Conservation (phyloP, 2,329 filamentous ascomycete species). For the Exophiala xenobiotica region DNA sequence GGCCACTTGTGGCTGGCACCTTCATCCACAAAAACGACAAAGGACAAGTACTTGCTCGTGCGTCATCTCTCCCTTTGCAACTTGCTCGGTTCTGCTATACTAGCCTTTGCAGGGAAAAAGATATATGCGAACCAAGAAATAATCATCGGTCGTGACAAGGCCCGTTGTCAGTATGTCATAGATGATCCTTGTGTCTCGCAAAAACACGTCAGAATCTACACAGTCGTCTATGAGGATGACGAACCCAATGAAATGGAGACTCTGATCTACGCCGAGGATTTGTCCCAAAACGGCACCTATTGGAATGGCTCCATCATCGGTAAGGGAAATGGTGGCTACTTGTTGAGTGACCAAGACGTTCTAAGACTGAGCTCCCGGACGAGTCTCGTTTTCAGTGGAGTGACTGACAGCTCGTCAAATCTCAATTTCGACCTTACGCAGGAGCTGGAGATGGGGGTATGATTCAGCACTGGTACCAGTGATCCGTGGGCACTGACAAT, state of each 20-base stretch:
- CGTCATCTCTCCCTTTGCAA: slow-evolving; percentile 5
- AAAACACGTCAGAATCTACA: slow-evolving; percentile 45
- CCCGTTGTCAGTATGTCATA: slow-evolving; percentile 37
- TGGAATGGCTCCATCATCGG: slow-evolving; percentile 42
- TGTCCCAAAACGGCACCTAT: slow-evolving; percentile 42
- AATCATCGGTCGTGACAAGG: slow-evolving; percentile 38
- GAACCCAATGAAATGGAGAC: slow-evolving; percentile 39
- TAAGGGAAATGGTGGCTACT: slow-evolving; percentile 35
- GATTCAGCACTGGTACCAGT: slow-evolving; percentile 1
- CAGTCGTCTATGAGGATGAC: slow-evolving; percentile 43
- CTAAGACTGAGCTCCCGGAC: slow-evolving; percentile 33
- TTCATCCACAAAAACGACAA: slow-evolving; percentile 17
- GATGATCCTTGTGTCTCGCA: slow-evolving; percentile 41
- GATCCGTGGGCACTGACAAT: slow-evolving; percentile 12
- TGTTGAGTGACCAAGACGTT: slow-evolving; percentile 42
- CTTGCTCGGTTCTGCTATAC: slow-evolving; percentile 14
- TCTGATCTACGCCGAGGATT: slow-evolving; percentile 45
- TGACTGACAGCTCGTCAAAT: slow-evolving; percentile 3
- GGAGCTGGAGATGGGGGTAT: slow-evolving; percentile 38
- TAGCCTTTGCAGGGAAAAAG: slow-evolving; percentile 23
- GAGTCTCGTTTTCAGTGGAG: slow-evolving; percentile 29
- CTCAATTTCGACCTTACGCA: slow-evolving; percentile 33
- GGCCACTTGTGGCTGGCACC: slow-evolving; percentile 13
- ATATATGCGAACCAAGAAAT: slow-evolving; percentile 38
- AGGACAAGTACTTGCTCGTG: slow-evolving; percentile 22